A percentile compares a stretch with the other conserved stretches of the same genome.
phyloP scores from a whole-genome alignment of 352 stramenopile species.

The Globisporangium camurandrum region DNA sequence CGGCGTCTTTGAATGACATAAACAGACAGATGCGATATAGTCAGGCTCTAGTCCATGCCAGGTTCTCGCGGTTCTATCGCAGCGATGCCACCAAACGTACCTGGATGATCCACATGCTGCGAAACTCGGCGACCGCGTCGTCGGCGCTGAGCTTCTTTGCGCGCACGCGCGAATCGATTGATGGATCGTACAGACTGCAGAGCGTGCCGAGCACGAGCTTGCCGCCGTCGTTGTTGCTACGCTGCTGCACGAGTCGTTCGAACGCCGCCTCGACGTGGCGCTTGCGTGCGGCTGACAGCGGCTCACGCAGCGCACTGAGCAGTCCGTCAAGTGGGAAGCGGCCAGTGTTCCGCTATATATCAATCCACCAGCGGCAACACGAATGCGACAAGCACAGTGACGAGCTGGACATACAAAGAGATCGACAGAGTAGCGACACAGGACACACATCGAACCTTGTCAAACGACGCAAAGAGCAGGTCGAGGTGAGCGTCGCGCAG shows the following conservation, averaged over 20 bases:
- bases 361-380: no score
- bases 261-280: conserved; percentile 34
- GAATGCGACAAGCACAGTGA: no score
- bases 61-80: not conserved
- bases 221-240: conserved; percentile 13
- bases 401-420: no score
- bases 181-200: conserved; percentile 39
- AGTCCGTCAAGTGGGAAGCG: conserved; percentile 44
- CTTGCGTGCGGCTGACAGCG: conserved; percentile 25
- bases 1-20: conserved; percentile 3
- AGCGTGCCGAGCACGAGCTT: conserved; percentile 40
- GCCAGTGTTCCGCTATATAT: conserved; percentile 33
- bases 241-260: conserved; percentile 25
- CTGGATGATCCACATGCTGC: conserved; percentile 29
- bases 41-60: not conserved
- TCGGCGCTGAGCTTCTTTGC: conserved; percentile 24
- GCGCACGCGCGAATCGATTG: conserved; percentile 50
- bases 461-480: conserved; percentile 58
- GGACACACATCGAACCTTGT: conserved; percentile 27
- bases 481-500: conserved; percentile 74
- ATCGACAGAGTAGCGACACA: not conserved
- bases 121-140: conserved; percentile 34
- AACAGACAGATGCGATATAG: not conserved
- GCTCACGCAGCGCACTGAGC: conserved; percentile 31
- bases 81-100: conserved; percentile 11